phyloP scores from a whole-genome alignment of 176 grass and related monocot genomes.

The Aegilops sharonensis region DNA sequence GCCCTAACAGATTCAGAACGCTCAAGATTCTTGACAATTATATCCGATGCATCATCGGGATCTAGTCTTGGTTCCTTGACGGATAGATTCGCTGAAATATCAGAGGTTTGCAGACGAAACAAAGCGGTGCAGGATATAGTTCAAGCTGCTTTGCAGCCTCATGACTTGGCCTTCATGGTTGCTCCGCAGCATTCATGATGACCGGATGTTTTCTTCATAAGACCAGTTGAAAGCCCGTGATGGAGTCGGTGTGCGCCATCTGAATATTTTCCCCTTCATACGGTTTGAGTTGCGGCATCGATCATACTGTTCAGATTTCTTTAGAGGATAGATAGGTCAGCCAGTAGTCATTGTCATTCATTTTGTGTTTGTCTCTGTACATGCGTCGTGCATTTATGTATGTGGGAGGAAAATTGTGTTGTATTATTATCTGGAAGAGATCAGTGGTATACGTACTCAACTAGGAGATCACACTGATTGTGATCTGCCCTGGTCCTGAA shows the following conservation, averaged over 20 bases:
- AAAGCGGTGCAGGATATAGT: constrained; percentile 86
- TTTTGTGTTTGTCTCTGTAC: constrained; percentile 34
- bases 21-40: constrained; percentile 61
- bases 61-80: constrained; percentile 50
- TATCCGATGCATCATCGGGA: constrained; percentile 79
- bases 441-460: constrained; percentile 30
- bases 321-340: constrained; percentile 54
- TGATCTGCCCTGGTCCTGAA: constrained; percentile 38
- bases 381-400: constrained; percentile 42
- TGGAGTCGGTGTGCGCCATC: constrained; percentile 22
- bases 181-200: constrained; percentile 21
- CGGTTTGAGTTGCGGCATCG: constrained; percentile 39
- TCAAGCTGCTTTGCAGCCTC: constrained; percentile 86
- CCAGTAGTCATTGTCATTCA: constrained; percentile 43
- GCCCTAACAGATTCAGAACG: constrained; percentile 84
- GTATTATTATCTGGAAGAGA: constrained; percentile 21
- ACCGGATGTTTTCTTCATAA: constrained; percentile 3
- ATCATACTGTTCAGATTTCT: constrained; percentile 45
- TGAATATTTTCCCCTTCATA: constrained; percentile 29
- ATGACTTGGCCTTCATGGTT: constrained; percentile 57
- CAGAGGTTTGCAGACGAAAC: constrained; percentile 88
- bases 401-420: constrained; percentile 31
- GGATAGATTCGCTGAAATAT: constrained; percentile 70
- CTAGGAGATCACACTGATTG: constrained; percentile 23
- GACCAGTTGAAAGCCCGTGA: neutral